Base-by-base conservation (phyloP, 139 green algal species). In the Picochlorum sp. region DNA sequence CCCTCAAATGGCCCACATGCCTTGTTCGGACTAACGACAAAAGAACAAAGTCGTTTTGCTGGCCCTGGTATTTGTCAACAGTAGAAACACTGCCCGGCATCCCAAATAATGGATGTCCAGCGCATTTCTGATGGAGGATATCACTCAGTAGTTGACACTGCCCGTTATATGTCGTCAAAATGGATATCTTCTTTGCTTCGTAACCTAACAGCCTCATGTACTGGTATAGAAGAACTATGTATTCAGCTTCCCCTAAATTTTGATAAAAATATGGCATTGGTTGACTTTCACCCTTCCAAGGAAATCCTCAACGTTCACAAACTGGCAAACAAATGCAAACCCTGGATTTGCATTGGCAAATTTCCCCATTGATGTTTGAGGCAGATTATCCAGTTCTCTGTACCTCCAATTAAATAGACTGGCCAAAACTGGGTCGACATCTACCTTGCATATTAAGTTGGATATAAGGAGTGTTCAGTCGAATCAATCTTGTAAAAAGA, bases 91-190 rank as follows among this genome's bases (percentile, higher is more conserved):
- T 24, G n/a, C 15, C 24, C 14, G 18, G 85, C 15, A 41, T 15
- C 18, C 49, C 64, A 23, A 49, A 34, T 31, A 52, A 45, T 69
- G 6, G 88, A 74, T 98, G 77, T 5, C 45, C 23, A 3, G 85
- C 88, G 65, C 94, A 99, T 38, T 90, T 83, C 54, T 73, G 65
- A 75, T 92, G 81, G 7, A 99, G 51, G 3, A 99, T 88, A 65
- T 99, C 94, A 8, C 76, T 63, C 28, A 99, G 69, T 28, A 99
- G 82, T n/a, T 86, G 78, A 65, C 92, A 92, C 77, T 99, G 94
- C 4, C 94, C 94, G 69, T 96, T 96, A 84, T 99, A 99, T 20
- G 94, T 99, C 34, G 94, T 97, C 7, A 99, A 79, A 59, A 99
- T 91, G 54, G 82, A 85, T 61, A 99, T 98, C 51, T 86, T 88